Evolutionary conservation across 1,284 basidiomycete genomes (phyloP).

Genomic region (Marasmius sp.): DNA sequence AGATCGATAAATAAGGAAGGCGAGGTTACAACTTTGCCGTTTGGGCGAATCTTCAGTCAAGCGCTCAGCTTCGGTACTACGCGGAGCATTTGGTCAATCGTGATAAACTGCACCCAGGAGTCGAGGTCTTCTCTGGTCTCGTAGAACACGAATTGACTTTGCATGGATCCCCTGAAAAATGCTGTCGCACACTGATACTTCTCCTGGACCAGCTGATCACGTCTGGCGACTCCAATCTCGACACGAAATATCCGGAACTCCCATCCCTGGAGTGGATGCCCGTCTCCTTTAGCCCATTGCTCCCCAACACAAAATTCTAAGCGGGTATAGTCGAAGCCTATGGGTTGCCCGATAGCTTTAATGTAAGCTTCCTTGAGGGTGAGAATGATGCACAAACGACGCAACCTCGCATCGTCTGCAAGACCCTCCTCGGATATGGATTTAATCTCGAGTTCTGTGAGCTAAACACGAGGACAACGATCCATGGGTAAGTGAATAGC

Average conservation of each 20-base stretch:
- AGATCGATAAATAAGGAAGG: background rate
- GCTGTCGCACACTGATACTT: conserved; percentile 73
- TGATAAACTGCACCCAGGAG: conserved; percentile 79
- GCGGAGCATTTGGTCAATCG: conserved; percentile 76
- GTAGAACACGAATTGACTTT: conserved; percentile 71
- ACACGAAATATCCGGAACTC: conserved; percentile 79
- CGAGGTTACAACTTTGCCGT: background rate
- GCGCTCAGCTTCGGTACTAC: conserved; percentile 72
- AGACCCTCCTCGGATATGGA: conserved; percentile 34
- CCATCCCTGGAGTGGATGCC: conserved; percentile 69
- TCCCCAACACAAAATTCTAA: conserved; percentile 76
- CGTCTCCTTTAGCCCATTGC: conserved; percentile 61
- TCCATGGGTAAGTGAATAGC: background rate
- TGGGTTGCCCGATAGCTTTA: conserved; percentile 75
- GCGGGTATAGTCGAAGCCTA: conserved; percentile 76
- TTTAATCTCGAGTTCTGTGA: conserved; percentile 61
- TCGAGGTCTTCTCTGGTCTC: conserved; percentile 63
- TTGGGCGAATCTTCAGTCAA: background rate
- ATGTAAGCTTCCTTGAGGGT: conserved; percentile 78
- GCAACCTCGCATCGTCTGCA: conserved; percentile 62
- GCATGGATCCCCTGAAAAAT: conserved; percentile 66
- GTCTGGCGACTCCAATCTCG: conserved; percentile 62
- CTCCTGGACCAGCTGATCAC: conserved; percentile 56
- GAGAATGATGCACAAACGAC: conserved; percentile 71
- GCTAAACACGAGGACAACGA: conserved; percentile 33